These are phyloP conservation scores for Pythium pyrilobum DNA, from an alignment of 352 stramenopile genomes.

Conservation along the genomic window DNA sequence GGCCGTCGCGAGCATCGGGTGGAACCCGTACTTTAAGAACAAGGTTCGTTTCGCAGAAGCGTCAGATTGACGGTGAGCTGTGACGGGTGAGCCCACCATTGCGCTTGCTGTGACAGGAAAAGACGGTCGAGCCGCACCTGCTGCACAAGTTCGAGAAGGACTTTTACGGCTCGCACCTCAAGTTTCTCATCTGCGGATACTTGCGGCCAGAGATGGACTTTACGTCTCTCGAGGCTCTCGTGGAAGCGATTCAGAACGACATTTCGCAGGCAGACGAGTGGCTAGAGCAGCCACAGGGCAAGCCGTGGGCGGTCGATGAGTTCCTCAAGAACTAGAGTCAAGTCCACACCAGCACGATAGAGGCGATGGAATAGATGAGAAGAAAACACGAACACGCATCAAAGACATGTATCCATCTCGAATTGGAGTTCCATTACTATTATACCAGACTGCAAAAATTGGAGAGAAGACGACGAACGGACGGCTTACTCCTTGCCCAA, in stretches of 20 bases:
- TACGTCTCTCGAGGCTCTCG: conserved; percentile 88
- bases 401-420: too few relatives aligned
- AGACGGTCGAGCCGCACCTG: conserved; percentile 96
- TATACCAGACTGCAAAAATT: conserved; percentile 2
- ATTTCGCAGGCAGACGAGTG: conserved; percentile 65
- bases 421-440: too few relatives aligned
- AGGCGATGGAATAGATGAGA: background rate
- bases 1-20: conserved; percentile 96
- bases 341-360: background rate
- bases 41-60: conserved; percentile 39
- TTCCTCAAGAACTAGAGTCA: conserved; percentile 8
- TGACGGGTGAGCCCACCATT: background rate
- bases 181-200: conserved; percentile 91
- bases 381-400: background rate
- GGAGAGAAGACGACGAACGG: background rate
- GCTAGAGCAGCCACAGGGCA: conserved; percentile 51
- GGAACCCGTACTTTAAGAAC: conserved; percentile 93
- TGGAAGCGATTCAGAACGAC: conserved; percentile 89
- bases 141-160: conserved; percentile 91
- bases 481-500: conserved; percentile 44
- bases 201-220: conserved; percentile 94
- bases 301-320: conserved; percentile 34
- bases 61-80: background rate
- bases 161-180: conserved; percentile 94
- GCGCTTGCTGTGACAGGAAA: conserved; percentile 56